These are phyloP conservation scores for Calonectria hawksworthii DNA, from an alignment of 2,329 filamentous ascomycete genomes.

Conservation along the genomic window DNA sequence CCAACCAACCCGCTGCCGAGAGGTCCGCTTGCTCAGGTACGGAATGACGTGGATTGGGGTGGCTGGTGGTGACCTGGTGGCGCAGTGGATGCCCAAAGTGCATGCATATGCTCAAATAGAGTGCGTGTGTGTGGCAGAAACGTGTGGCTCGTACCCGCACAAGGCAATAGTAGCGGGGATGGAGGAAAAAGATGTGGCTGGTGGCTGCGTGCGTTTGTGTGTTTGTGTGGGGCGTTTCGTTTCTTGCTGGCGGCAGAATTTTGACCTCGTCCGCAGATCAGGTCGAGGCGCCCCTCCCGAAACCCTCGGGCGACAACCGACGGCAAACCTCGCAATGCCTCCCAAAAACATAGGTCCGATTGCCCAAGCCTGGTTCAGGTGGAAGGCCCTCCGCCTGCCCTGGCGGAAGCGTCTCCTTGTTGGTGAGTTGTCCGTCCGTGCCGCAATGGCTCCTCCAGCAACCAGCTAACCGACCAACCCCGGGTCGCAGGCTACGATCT, in stretches of 20 bases:
- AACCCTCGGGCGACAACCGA: conserved; percentile 20
- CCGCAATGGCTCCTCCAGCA: conserved; percentile 11
- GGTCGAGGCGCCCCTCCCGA: conserved; percentile 31
- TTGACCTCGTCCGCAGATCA: conserved; percentile 31
- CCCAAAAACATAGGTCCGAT: conserved; percentile 54
- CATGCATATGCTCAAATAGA: conserved; percentile 15
- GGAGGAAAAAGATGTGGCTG: conserved; percentile 27
- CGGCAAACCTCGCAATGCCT: conserved; percentile 47
- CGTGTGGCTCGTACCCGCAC: not conserved
- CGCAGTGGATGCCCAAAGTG: conserved; percentile 34
- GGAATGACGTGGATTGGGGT: conserved; percentile 46
- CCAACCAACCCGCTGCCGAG: conserved; percentile 26
- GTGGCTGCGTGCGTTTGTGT: conserved; percentile 4
- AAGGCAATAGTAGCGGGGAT: not conserved
- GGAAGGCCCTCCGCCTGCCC: conserved; percentile 73
- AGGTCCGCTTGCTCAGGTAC: conserved; percentile 12
- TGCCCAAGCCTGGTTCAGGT: conserved; percentile 67
- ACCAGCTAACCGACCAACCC: not conserved
- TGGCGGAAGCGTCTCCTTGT: conserved; percentile 75
- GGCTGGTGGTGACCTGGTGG: conserved; percentile 42
- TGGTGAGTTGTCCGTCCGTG: conserved; percentile 57
- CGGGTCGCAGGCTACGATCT: conserved; percentile 70
- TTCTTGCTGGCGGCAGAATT: not conserved
- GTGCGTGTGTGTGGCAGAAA: conserved; percentile 18
- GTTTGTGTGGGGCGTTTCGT: no score